A percentile compares a stretch with the other conserved stretches of the same genome.
Conservation (phyloP, 495 filamentous ascomycete genomes). For the Aspergillus nanangensis region DNA sequence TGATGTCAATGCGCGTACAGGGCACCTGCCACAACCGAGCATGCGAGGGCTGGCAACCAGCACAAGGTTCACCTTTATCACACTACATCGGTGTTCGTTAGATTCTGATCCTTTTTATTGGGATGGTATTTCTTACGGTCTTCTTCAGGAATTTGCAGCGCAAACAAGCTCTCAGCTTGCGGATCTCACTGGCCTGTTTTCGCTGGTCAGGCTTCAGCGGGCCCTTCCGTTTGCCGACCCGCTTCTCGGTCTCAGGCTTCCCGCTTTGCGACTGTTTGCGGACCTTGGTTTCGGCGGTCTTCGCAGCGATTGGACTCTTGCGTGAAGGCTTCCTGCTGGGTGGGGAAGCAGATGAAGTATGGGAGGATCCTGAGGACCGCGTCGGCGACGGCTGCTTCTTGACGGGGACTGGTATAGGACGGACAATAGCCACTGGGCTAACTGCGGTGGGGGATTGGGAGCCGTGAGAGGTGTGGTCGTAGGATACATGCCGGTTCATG, state of each 20-base stretch:
- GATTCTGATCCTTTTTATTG: not conserved
- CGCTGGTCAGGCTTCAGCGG: conserved; percentile 89
- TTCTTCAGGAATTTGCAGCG: conserved; percentile 99
- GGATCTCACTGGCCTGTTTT: conserved; percentile 89
- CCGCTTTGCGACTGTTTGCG: conserved; percentile 65
- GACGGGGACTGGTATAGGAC: conserved; percentile 58
- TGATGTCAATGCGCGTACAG: conserved; percentile 93
- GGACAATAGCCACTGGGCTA: conserved; percentile 64
- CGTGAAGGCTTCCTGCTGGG: conserved; percentile 62
- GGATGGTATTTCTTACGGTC: conserved; percentile 46
- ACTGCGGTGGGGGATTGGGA: conserved; percentile 51
- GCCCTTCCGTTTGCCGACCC: conserved; percentile 78
- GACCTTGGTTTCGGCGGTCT: conserved; percentile 75
- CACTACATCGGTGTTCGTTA: conserved; percentile 40
- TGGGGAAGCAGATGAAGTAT: conserved; percentile 59
- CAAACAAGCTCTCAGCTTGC: conserved; percentile 85
- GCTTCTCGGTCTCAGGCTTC: conserved; percentile 84
- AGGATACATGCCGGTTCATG: conserved; percentile 27
- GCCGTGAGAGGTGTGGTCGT: conserved; percentile 36
- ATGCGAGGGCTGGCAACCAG: conserved; percentile 87
- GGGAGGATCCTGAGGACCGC: conserved; percentile 56
- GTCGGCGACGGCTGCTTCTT: conserved; percentile 61
- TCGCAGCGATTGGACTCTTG: conserved; percentile 72
- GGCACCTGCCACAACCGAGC: conserved; percentile 92
- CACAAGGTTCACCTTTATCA: conserved; percentile 90